Base-by-base conservation (phyloP, 2,329 filamentous ascomycete species). In the Fusarium longipes region DNA sequence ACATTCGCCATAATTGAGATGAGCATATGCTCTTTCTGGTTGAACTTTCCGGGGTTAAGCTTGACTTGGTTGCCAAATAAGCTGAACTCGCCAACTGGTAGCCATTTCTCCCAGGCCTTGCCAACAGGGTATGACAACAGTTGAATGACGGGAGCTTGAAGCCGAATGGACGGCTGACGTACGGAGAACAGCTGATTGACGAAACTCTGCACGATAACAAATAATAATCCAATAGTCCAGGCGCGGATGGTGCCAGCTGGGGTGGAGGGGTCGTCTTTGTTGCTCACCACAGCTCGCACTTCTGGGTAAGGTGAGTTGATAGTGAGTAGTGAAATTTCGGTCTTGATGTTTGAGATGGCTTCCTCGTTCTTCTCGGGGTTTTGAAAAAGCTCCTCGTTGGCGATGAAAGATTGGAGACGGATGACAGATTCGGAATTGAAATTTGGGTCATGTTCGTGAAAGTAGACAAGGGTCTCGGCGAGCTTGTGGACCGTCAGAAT, bases 11-110 rank as follows among this genome's bases (percentile, higher is more conserved):
- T 86, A 65, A 87, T 84, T 5, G 83, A 83, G 33, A 87, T 83
- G n/a, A 88, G 75, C 79, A 86, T 85, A 68, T 88, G 86, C 73
- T 88, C 86, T 70, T 88, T 88, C 68, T 82, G 82, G 48, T 82
- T 84, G 73, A 87, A 88, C 1, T 80, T 81, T 0, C 85, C 84
- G 0, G 85, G 84, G 63, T 87, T 87, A 15, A 86, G 75, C 10
- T 77, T 79, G 60, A 83, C 77, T 11, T 78, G 75, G 1, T 74
- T 63, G 0, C 82, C 82, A 49, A 76, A 76, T 7, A 84, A 51
- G 1, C 76, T 80, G 55, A 85, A 58, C 6, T 81, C 79, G 76
- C 80, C 82, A 50, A 81, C 79, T 0, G 84, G 84, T 1, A 86
- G 68, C 15, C 77, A 63, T 38, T 68, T 78, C 14, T 82, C 82